These are phyloP conservation scores for Debaryomyces subglobosus DNA, from an alignment of 1,139 yeast species.

Conservation along the genomic window DNA sequence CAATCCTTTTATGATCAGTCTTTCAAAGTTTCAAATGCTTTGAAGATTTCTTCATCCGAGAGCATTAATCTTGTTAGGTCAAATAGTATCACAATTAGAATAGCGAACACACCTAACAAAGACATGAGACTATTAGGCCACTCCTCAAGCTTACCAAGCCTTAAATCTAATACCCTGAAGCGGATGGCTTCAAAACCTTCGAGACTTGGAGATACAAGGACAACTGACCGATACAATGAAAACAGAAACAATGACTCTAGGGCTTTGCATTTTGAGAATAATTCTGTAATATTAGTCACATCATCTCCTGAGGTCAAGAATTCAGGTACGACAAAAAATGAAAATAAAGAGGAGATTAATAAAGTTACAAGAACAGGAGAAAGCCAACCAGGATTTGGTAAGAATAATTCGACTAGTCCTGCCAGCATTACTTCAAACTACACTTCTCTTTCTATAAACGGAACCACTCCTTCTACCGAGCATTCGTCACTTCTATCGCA, in stretches of 20 bases:
- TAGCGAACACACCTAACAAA: slow-evolving; percentile 9
- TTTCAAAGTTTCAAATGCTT: slow-evolving; percentile 47
- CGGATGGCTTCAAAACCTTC: slow-evolving; percentile 9
- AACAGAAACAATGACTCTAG: not conserved
- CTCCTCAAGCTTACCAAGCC: slow-evolving; percentile 44
- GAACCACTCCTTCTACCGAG: slow-evolving; percentile 37
- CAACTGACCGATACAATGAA: not conserved
- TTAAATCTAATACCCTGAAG: slow-evolving; percentile 25
- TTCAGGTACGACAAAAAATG: not conserved
- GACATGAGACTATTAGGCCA: slow-evolving; percentile 35
- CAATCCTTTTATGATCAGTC: slow-evolving; percentile 56
- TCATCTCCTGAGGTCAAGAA: slow-evolving; percentile 7
- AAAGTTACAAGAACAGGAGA: not conserved
- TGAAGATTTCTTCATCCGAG: slow-evolving; percentile 48
- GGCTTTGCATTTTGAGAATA: slow-evolving; percentile 13
- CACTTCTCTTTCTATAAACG: slow-evolving; percentile 31
- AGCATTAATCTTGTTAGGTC: slow-evolving; percentile 38
- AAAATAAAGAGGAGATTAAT: not conserved
- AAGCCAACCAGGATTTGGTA: not conserved
- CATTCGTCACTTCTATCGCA: slow-evolving; percentile 33
- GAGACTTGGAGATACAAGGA: slow-evolving; percentile 14
- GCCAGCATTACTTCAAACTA: slow-evolving; percentile 29
- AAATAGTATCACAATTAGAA: slow-evolving; percentile 21
- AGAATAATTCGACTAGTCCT: slow-evolving; percentile 20
- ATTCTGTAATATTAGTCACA: slow-evolving; percentile 18